phyloP scores from a whole-genome alignment of 163 green algal species.

The Volvox carteri region DNA sequence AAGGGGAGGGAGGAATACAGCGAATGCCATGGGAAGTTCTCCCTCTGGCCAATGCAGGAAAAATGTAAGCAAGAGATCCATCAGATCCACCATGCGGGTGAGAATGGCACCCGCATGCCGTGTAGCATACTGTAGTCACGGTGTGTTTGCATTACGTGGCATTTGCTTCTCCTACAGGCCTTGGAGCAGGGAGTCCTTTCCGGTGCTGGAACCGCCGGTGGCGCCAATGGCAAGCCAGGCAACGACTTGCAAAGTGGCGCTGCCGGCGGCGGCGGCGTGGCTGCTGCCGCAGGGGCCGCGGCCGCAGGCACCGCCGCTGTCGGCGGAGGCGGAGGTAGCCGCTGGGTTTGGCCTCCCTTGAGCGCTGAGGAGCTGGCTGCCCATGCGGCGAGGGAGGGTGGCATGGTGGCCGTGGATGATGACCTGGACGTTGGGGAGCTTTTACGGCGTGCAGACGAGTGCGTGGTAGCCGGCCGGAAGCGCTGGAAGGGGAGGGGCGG shows the following conservation, averaged over 20 bases:
- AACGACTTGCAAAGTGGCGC: background rate
- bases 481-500: too few species aligned
- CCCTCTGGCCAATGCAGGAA: too few species aligned
- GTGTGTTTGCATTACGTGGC: too few species aligned
- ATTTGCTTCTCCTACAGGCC: too few species aligned
- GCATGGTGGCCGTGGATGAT: constrained; percentile 25
- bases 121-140: too few species aligned
- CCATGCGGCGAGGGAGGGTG: constrained; percentile 5
- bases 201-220: background rate
- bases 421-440: constrained; percentile 25
- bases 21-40: too few species aligned
- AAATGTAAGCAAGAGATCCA: too few species aligned
- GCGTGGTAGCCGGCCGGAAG: too few species aligned
- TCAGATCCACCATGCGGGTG: too few species aligned
- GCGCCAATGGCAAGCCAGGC: background rate
- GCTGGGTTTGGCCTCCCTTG: constrained; percentile 46
- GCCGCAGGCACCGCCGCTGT: background rate
- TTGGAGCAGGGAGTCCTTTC: background rate
- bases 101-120: too few species aligned
- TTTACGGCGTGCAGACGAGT: constrained; percentile 19
- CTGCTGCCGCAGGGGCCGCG: background rate
- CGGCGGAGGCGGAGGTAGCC: constrained; percentile 21
- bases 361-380: background rate
- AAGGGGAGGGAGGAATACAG: too few species aligned
- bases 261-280: too few species aligned